Evolutionary conservation across 306 rosid species (phyloP).

Genomic region (Abrus precatorius): DNA sequence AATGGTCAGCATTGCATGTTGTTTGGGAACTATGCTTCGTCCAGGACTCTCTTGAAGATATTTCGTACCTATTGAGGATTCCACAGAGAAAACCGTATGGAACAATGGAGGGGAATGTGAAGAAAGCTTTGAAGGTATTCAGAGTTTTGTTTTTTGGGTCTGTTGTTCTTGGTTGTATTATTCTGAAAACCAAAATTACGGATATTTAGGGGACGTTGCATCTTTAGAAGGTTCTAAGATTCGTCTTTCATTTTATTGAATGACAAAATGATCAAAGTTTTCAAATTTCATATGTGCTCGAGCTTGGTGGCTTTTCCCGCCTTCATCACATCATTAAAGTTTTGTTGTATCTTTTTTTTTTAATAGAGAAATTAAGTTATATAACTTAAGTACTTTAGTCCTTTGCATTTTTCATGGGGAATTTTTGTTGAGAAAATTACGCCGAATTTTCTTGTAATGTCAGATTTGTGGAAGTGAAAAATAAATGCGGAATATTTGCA

Average conservation of each 20-base stretch:
- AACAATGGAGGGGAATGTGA: constrained; percentile 95
- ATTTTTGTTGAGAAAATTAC: too few relatives aligned
- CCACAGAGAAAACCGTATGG: constrained; percentile 97
- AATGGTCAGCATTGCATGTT: constrained; percentile 20
- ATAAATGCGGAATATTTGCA: too few relatives aligned
- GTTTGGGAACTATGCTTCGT: constrained; percentile 24
- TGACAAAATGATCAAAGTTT: background rate
- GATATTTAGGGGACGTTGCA: constrained; percentile 24
- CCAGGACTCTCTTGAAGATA: constrained; percentile 89
- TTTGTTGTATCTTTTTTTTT: background rate
- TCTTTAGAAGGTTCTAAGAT: background rate
- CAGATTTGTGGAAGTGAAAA: too few relatives aligned
- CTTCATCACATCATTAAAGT: constrained; percentile 19
- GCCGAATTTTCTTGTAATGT: too few relatives aligned
- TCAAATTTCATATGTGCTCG: background rate
- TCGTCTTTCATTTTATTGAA: background rate
- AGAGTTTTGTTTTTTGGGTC: background rate
- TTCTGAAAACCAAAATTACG: background rate
- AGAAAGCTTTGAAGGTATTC: constrained; percentile 87
- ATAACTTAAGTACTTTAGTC: constrained; percentile 7
- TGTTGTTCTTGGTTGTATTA: constrained; percentile 11
- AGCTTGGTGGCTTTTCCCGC: constrained; percentile 22
- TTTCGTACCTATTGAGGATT: constrained; percentile 86
- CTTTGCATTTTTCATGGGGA: constrained; percentile 6
- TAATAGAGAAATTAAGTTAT: constrained; percentile 14